Base-by-base conservation (phyloP, 495 filamentous ascomycete species). In the Penicillium bialowiezense region DNA sequence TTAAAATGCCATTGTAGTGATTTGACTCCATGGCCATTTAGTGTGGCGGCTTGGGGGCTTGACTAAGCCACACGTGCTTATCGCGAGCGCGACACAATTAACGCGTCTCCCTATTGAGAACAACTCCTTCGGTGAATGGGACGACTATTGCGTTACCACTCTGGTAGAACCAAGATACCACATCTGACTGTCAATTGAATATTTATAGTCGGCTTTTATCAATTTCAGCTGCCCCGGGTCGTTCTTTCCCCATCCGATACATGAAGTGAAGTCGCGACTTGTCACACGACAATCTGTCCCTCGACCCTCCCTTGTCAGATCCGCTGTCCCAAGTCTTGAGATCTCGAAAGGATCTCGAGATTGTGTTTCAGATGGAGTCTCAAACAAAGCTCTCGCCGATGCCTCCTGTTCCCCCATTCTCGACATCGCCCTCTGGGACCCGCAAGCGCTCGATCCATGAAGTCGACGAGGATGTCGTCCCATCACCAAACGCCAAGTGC, bases 391-490 rank as follows among this genome's bases (percentile, higher is more conserved):
- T 60, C 0, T 58, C 58, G 0, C 65, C 56, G 13, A 50, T 56
- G 3, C 56, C 54, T 8, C 56, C 45, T 5, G 17, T 36, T 4
- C 49, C 34, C 9, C 40, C 58, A 0, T 50, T 56, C 8, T 39
- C 62, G 7, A 41, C 50, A 0, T 58, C 60, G 1, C 52, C 64
- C 3, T 60, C 56, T 12, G 40, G 50, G 2, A 17, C 56, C 2
- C 54, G 66, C 8, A 71, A 71, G 49, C 58, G 68, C 2, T 58
- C 68, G 0, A 60, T 69, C 5, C 55, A 64, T 15, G 68, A 71
- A 20, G 51, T 64, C 0, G 63, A 71, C 7, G 61, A 64, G 14
- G 15, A 50, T 2, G 24, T 23, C 1, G 47, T 65, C 53, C 17
- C 57, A 1, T 41, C 56, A 5, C 39, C 55, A 12, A 49, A 41